phyloP scores from a whole-genome alignment of 2,329 filamentous ascomycete genomes.

The Boeremia exigua region DNA sequence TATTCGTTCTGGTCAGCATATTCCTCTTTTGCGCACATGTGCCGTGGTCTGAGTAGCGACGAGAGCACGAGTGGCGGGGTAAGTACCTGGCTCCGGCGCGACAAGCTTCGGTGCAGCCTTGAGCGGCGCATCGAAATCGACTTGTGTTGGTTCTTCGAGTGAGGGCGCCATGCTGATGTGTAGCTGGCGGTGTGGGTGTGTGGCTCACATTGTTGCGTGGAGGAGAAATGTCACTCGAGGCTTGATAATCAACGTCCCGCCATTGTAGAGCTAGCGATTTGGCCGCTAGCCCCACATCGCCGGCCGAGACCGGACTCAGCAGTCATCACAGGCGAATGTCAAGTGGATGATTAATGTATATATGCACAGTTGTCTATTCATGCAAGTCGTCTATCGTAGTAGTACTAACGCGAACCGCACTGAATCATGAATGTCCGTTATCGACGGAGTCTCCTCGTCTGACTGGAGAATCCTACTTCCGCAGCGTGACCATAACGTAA shows the following conservation, averaged over 20 bases:
- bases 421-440: not conserved
- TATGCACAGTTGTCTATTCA: slow-evolving; percentile 8
- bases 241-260: slow-evolving; percentile 43
- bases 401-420: not conserved
- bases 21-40: slow-evolving; percentile 19
- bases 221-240: slow-evolving; percentile 25
- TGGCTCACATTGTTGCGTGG: slow-evolving; percentile 30
- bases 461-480: slow-evolving; percentile 4
- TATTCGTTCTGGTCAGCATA: slow-evolving; percentile 43
- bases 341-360: not conserved
- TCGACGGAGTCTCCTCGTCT: not conserved
- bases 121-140: slow-evolving; percentile 76
- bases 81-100: slow-evolving; percentile 80
- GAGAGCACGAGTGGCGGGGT: slow-evolving; percentile 50
- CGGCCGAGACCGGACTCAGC: slow-evolving; percentile 9
- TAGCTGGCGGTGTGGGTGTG: slow-evolving; percentile 10
- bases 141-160: slow-evolving; percentile 71
- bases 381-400: slow-evolving; percentile 13
- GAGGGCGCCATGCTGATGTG: slow-evolving; percentile 73
- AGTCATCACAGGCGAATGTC: not conserved
- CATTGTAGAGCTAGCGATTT: slow-evolving; percentile 33
- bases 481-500: slow-evolving; percentile 87
- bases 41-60: slow-evolving; percentile 58
- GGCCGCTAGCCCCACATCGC: slow-evolving; percentile 23
- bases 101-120: slow-evolving; percentile 84